A percentile compares a stretch with the other conserved stretches of the same genome.
Conservation (phyloP, 1,284 basidiomycete genomes). For the Cystobasidiaceae sp. region DNA sequence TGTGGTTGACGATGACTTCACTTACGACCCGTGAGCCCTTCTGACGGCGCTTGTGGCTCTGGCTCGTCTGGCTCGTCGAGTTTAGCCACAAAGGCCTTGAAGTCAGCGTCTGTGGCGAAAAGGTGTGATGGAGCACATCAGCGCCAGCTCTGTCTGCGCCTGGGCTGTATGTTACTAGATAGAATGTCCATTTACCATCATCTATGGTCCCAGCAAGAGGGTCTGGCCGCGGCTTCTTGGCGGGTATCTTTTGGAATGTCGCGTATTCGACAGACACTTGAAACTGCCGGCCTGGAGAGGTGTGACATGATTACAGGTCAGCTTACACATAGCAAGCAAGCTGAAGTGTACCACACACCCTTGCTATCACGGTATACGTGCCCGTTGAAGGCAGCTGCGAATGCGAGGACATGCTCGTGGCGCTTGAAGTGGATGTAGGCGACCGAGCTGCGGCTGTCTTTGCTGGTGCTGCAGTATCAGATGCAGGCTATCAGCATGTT, state of each 20-base stretch:
- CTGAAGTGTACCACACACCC: slow-evolving; percentile 53
- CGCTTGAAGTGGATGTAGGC: slow-evolving; percentile 87
- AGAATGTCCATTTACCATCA: slow-evolving; percentile 59
- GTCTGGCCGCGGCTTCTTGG: slow-evolving; percentile 67
- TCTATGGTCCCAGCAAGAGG: slow-evolving; percentile 68
- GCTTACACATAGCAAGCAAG: too few relatives aligned
- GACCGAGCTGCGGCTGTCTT: slow-evolving; percentile 75
- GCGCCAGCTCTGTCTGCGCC: not conserved
- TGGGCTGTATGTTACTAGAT: too few relatives aligned
- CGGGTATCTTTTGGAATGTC: slow-evolving; percentile 78
- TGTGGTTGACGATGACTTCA: not conserved
- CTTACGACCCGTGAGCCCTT: not conserved
- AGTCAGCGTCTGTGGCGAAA: slow-evolving; percentile 63
- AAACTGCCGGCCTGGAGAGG: slow-evolving; percentile 70
- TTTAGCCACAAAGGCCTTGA: slow-evolving; percentile 69
- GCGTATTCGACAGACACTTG: slow-evolving; percentile 89
- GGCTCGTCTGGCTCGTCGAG: slow-evolving; percentile 43
- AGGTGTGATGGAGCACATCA: not conserved
- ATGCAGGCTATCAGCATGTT: not conserved
- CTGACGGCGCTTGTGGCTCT: not conserved
- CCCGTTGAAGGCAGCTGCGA: slow-evolving; percentile 82
- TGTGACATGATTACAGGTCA: too few relatives aligned
- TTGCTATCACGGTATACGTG: slow-evolving; percentile 87
- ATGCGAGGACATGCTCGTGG: slow-evolving; percentile 64
- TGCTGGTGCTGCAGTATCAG: slow-evolving; percentile 50